These are phyloP conservation scores for Fusarium sp. DNA, from an alignment of 2,329 filamentous ascomycete species.

Conservation along the genomic window DNA sequence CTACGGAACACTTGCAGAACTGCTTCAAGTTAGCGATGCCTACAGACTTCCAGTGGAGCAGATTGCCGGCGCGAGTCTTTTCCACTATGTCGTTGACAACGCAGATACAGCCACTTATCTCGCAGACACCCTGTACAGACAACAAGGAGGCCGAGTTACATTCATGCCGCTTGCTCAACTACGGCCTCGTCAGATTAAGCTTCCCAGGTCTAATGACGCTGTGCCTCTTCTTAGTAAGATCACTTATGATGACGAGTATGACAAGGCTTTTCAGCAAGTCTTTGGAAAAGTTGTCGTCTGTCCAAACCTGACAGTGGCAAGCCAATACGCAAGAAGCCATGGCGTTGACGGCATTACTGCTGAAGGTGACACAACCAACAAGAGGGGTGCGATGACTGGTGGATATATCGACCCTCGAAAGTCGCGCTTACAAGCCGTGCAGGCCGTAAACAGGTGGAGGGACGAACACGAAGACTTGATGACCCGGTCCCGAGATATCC, in stretches of 20 bases:
- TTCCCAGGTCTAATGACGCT: constrained; percentile 88
- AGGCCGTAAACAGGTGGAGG: constrained; percentile 78
- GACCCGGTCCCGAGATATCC: constrained; percentile 72
- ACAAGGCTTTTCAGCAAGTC: constrained; percentile 90
- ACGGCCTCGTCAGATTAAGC: constrained; percentile 74
- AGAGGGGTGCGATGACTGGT: constrained; percentile 93
- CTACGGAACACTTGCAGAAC: constrained; percentile 91
- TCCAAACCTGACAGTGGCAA: constrained; percentile 85
- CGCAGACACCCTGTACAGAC: constrained; percentile 80
- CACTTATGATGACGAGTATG: constrained; percentile 78
- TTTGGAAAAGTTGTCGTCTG: constrained; percentile 97
- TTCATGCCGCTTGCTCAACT: constrained; percentile 94
- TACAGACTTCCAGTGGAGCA: constrained; percentile 93
- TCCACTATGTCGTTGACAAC: constrained; percentile 95
- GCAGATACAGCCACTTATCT: constrained; percentile 87
- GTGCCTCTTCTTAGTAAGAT: constrained; percentile 89
- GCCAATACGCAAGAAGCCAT: constrained; percentile 92
- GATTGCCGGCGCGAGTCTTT: constrained; percentile 90
- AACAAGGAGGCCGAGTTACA: constrained; percentile 86
- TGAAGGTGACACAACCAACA: constrained; percentile 94
- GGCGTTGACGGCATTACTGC: constrained; percentile 93
- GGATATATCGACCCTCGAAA: constrained; percentile 89
- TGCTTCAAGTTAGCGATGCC: constrained; percentile 85
- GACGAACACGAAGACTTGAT: constrained; percentile 77
- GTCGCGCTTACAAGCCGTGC: constrained; percentile 88